These are phyloP conservation scores for Nitzschia palea DNA, from an alignment of 108 stramenopile genomes.

Conservation along the genomic window DNA sequence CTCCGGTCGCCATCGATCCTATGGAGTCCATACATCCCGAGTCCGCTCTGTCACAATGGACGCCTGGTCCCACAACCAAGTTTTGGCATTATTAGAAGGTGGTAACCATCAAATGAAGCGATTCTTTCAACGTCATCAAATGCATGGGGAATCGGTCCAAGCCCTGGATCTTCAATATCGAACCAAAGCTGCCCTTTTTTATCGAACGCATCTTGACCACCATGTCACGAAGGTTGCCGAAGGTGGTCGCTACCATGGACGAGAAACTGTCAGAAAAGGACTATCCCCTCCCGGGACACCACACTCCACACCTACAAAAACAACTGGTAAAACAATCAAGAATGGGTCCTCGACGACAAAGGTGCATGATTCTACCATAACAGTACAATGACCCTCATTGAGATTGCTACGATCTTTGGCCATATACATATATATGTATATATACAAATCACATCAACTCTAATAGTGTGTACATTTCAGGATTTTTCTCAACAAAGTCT, in stretches of 20 bases:
- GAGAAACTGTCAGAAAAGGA: slow-evolving; percentile 38
- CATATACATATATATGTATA: too few relatives aligned
- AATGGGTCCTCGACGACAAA: too few relatives aligned
- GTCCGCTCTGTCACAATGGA: slow-evolving; percentile 49
- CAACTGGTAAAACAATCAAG: too few relatives aligned
- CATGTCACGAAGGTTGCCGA: slow-evolving; percentile 44
- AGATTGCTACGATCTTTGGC: too few relatives aligned
- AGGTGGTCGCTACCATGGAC: slow-evolving; percentile 54
- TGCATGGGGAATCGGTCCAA: slow-evolving; percentile 5
- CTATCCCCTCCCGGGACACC: not conserved
- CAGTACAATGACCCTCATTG: too few relatives aligned
- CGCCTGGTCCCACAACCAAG: slow-evolving; percentile 31
- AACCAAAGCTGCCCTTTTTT: slow-evolving; percentile 78
- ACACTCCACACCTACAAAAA: too few relatives aligned
- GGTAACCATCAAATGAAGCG: slow-evolving; percentile 34
- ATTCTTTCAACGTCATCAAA: slow-evolving; percentile 2
- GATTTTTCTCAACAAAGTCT: too few relatives aligned
- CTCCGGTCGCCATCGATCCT: slow-evolving; percentile 63
- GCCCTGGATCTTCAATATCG: slow-evolving; percentile 45
- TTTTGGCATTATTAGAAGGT: slow-evolving; percentile 33
- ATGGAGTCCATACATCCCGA: slow-evolving; percentile 47
- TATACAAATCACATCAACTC: too few relatives aligned
- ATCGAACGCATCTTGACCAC: slow-evolving; percentile 48
- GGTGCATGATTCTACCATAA: too few relatives aligned
- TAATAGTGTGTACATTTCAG: too few relatives aligned